These are phyloP conservation scores for Vicia villosa DNA, from an alignment of 306 rosid species.

Conservation along the genomic window DNA sequence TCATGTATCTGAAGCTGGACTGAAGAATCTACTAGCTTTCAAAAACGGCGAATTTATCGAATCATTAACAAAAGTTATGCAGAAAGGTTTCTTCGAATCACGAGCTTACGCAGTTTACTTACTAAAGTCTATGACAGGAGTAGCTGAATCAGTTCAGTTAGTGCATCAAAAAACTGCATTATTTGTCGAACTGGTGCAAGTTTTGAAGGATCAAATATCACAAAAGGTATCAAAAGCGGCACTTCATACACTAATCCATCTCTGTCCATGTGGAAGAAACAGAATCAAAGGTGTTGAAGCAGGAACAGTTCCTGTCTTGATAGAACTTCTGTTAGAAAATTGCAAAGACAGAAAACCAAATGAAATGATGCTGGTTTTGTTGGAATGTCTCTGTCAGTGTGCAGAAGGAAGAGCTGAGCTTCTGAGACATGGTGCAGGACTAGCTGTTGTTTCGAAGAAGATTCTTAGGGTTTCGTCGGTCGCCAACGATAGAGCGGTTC, in stretches of 20 bases:
- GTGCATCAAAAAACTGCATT: slow-evolving; percentile 39
- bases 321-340: slow-evolving; percentile 61
- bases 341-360: slow-evolving; percentile 49
- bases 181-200: slow-evolving; percentile 55
- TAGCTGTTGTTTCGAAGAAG: slow-evolving; percentile 77
- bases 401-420: slow-evolving; percentile 85
- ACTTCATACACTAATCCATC: slow-evolving; percentile 52
- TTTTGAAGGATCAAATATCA: slow-evolving; percentile 62
- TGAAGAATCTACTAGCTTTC: slow-evolving; percentile 39
- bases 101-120: slow-evolving; percentile 71
- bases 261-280: slow-evolving; percentile 68
- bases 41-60: slow-evolving; percentile 51
- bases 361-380: slow-evolving; percentile 62
- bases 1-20: slow-evolving; percentile 52
- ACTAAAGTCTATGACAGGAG: slow-evolving; percentile 59
- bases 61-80: slow-evolving; percentile 54
- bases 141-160: slow-evolving; percentile 50
- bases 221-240: slow-evolving; percentile 56
- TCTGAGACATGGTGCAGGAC: slow-evolving; percentile 71
- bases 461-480: slow-evolving; percentile 70
- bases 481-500: slow-evolving; percentile 71
- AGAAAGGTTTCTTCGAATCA: slow-evolving; percentile 68
- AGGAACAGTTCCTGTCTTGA: slow-evolving; percentile 58
- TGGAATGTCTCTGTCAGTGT: slow-evolving; percentile 65
- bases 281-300: slow-evolving; percentile 64